Percentiles rank a stretch among this genome's conserved stretches.
phyloP scores from a whole-genome alignment of 108 stramenopile species.

The Nitzschia putrida region DNA sequence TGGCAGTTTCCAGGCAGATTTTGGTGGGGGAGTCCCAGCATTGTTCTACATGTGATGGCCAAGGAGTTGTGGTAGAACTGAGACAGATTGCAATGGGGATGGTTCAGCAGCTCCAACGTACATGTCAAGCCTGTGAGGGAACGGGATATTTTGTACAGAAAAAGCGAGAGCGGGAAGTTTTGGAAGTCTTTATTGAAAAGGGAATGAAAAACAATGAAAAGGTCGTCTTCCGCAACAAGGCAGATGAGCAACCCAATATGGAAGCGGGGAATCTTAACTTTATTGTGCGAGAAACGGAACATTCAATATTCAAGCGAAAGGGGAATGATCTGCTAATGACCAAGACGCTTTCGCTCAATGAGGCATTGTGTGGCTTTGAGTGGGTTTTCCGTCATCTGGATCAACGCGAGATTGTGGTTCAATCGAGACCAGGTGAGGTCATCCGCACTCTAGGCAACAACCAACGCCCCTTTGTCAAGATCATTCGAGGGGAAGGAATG shows the following conservation, averaged over 20 bases:
- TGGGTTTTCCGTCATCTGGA: constrained; percentile 92
- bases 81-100: constrained; percentile 96
- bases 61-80: constrained; percentile 90
- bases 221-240: constrained; percentile 93
- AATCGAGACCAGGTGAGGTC: constrained; percentile 88
- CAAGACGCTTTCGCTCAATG: constrained; percentile 89
- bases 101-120: constrained; percentile 94
- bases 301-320: constrained; percentile 94
- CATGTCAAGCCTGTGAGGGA: constrained; percentile 80
- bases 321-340: constrained; percentile 94
- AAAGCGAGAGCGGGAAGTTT: constrained; percentile 90
- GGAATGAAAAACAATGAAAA: constrained; percentile 95
- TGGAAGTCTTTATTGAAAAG: constrained; percentile 95
- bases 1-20: constrained; percentile 93
- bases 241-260: constrained; percentile 95
- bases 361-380: constrained; percentile 93
- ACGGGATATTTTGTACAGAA: constrained; percentile 72
- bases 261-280: constrained; percentile 97
- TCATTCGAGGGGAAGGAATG: constrained; percentile 95
- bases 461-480: constrained; percentile 80
- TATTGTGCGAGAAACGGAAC: constrained; percentile 96
- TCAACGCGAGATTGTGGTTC: constrained; percentile 83
- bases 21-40: constrained; percentile 79
- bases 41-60: constrained; percentile 87
- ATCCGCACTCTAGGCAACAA: constrained; percentile 73